A percentile compares a stretch with the other conserved stretches of the same genome.
phyloP scores from a whole-genome alignment of 768 basidiomycete genomes.

The Kwoniella heveanensis region DNA sequence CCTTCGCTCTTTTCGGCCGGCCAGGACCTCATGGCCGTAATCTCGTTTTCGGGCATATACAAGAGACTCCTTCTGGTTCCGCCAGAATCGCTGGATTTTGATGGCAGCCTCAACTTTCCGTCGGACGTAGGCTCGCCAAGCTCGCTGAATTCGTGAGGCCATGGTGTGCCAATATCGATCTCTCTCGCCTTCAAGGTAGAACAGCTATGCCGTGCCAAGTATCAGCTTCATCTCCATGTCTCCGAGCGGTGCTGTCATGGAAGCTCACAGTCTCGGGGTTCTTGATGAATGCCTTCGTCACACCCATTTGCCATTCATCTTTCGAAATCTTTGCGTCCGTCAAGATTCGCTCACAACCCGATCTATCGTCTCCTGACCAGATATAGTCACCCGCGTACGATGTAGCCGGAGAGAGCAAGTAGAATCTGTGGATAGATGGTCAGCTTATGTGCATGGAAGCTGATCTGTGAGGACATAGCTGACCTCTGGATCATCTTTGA shows the following conservation, averaged over 20 bases:
- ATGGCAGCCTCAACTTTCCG: conserved; percentile 93
- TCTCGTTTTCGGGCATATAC: conserved; percentile 89
- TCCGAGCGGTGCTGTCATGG: conserved; percentile 98
- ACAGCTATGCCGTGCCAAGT: conserved; percentile 64
- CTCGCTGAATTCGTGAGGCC: conserved; percentile 93
- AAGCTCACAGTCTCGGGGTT: conserved; percentile 95
- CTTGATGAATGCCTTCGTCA: conserved; percentile 98
- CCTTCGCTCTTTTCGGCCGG: conserved; percentile 86
- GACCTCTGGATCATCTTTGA: conserved; percentile 95
- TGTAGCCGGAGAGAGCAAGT: conserved; percentile 87
- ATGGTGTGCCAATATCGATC: conserved; percentile 99
- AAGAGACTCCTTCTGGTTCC: conserved; percentile 91
- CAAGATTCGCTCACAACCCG: conserved; percentile 88
- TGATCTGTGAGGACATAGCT: conserved; percentile 18
- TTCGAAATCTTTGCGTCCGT: conserved; percentile 92
- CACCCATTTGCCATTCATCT: conserved; percentile 99
- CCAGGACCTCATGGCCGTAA: conserved; percentile 89
- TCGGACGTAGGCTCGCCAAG: conserved; percentile 92
- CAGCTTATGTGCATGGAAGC: background rate
- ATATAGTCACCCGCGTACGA: conserved; percentile 99
- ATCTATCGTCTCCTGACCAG: conserved; percentile 86
- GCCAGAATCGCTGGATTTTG: conserved; percentile 97
- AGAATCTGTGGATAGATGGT: conserved; percentile 62
- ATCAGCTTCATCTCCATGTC: conserved; percentile 64
- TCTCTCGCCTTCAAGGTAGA: conserved; percentile 97